These are phyloP conservation scores for Fusarium protoensiforme DNA, from an alignment of 2,329 filamentous ascomycete species.

Conservation along the genomic window DNA sequence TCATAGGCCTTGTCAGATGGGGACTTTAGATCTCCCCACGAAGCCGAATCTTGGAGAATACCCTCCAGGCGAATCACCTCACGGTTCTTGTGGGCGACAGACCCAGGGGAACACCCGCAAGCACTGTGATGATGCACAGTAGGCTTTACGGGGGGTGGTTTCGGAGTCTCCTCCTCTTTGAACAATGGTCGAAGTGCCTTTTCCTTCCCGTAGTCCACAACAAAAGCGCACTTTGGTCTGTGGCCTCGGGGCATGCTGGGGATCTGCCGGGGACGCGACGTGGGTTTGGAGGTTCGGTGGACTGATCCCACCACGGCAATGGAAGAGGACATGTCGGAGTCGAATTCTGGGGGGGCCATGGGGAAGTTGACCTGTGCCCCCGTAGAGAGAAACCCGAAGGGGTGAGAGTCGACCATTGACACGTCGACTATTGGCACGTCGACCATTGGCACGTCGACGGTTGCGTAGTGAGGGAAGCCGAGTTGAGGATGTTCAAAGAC, in stretches of 20 bases:
- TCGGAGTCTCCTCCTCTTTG: neutral
- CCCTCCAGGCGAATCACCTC: neutral
- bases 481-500: neutral
- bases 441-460: neutral
- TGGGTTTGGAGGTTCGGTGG: no score
- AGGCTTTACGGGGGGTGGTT: neutral
- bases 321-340: neutral
- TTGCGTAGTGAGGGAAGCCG: neutral
- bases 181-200: neutral
- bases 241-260: neutral
- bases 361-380: neutral
- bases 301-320: neutral
- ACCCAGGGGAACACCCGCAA: neutral
- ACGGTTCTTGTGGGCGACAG: neutral
- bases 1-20: neutral
- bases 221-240: neutral
- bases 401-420: neutral
- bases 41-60: neutral
- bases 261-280: neutral
- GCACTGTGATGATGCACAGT: neutral
- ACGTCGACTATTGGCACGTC: neutral
- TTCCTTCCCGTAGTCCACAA: neutral
- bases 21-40: neutral
- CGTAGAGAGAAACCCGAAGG: neutral
- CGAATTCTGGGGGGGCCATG: neutral